phyloP scores from a whole-genome alignment of 768 basidiomycete genomes.

The Boletus barrowsii region DNA sequence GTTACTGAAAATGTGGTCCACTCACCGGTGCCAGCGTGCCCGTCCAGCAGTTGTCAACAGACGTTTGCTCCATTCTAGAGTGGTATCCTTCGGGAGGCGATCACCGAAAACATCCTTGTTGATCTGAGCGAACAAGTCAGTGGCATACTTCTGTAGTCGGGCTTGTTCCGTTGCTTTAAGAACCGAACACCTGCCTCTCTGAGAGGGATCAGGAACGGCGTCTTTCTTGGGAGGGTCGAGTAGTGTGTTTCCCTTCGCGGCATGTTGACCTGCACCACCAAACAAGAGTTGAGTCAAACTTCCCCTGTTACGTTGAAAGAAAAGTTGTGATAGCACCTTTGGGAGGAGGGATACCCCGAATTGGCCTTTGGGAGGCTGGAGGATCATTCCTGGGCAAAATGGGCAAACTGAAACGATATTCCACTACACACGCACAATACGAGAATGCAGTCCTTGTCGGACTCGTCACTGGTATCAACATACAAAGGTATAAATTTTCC shows the following conservation, averaged over 20 bases:
- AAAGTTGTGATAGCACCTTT: not conserved
- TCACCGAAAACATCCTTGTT: constrained; percentile 56
- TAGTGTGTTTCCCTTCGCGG: constrained; percentile 1
- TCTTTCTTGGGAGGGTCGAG: constrained; percentile 13
- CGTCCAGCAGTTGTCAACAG: constrained; percentile 67
- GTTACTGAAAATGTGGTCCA: not conserved
- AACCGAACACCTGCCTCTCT: constrained; percentile 26
- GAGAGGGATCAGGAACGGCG: not conserved
- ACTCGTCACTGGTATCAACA: constrained; percentile 30
- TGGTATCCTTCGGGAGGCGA: constrained; percentile 51
- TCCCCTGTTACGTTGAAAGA: not conserved
- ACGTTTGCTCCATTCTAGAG: constrained; percentile 65
- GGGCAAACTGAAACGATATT: not conserved
- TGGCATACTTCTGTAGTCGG: constrained; percentile 51
- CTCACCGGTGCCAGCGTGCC: constrained; percentile 62
- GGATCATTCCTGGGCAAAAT: constrained; percentile 43
- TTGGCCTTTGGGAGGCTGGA: constrained; percentile 44
- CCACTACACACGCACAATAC: constrained; percentile 32
- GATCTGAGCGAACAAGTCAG: constrained; percentile 55
- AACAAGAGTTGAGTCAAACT: not conserved
- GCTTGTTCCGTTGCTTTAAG: constrained; percentile 41
- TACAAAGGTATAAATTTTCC: constrained; percentile 21
- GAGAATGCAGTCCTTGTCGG: constrained; percentile 38
- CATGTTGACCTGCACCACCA: constrained; percentile 6
- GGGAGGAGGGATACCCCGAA: constrained; percentile 22